Evolutionary conservation across 2,329 filamentous ascomycete genomes (phyloP).

Genomic region (Rhynchosporium graminicola): DNA sequence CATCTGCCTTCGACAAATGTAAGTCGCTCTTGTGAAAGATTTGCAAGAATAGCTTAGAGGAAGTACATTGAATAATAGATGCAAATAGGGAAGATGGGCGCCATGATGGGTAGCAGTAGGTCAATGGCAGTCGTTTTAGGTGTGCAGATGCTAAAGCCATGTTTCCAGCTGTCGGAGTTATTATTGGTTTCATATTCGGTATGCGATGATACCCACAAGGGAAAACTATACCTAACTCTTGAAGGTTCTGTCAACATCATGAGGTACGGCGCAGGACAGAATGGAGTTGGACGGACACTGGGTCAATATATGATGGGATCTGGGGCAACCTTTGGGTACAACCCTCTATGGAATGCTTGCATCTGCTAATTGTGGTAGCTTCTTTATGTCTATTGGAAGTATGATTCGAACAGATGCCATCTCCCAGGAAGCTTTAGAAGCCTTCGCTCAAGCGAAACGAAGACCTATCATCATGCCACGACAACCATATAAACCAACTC

Average conservation of each 20-base stretch:
- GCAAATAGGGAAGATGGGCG: conserved; percentile 87
- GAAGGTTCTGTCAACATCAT: conserved; percentile 91
- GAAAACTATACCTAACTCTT: not conserved
- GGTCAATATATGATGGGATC: conserved; percentile 97
- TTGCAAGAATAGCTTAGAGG: conserved; percentile 20
- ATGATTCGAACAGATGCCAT: conserved; percentile 86
- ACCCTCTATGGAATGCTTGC: not conserved
- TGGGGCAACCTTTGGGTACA: conserved; percentile 92
- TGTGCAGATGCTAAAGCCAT: conserved; percentile 11
- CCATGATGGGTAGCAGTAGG: conserved; percentile 97
- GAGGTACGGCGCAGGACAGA: conserved; percentile 87
- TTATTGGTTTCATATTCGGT: conserved; percentile 99
- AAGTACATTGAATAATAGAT: conserved; percentile 41
- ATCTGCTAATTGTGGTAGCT: conserved; percentile 51
- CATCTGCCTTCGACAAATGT: conserved; percentile 73
- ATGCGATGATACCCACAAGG: conserved; percentile 37
- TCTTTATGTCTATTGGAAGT: conserved; percentile 99
- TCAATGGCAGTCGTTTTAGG: conserved; percentile 34
- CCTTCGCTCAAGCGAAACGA: conserved; percentile 73
- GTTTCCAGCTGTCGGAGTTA: conserved; percentile 78
- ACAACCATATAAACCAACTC: conserved; percentile 28
- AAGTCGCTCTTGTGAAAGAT: conserved; percentile 37
- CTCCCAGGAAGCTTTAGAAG: conserved; percentile 71
- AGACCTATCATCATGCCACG: conserved; percentile 67
- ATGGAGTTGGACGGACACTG: conserved; percentile 89